Conservation (phyloP, 768 basidiomycete species). For the Infundibulicybe gibba region DNA sequence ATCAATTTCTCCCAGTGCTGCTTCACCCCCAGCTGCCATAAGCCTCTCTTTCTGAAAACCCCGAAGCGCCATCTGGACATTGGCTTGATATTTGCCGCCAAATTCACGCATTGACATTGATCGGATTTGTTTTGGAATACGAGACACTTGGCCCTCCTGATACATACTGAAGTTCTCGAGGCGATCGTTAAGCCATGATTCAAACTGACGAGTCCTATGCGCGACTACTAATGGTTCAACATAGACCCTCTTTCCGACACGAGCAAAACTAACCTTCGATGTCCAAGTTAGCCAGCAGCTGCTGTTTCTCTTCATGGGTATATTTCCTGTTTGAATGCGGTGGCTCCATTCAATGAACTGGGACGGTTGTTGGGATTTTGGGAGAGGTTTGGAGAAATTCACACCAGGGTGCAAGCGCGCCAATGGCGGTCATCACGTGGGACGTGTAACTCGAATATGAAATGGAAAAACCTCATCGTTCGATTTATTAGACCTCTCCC, state of each 20-base stretch:
- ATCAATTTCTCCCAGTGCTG: conserved; percentile 55
- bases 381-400: background rate
- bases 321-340: conserved; percentile 29
- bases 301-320: conserved; percentile 68
- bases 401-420: conserved; percentile 12
- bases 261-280: conserved; percentile 57
- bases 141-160: conserved; percentile 69
- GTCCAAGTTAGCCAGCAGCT: conserved; percentile 73
- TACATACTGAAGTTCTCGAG: conserved; percentile 74
- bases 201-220: conserved; percentile 70
- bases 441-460: conserved; percentile 20
- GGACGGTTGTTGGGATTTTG: conserved; percentile 4
- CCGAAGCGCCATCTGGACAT: conserved; percentile 66
- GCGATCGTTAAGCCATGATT: conserved; percentile 69
- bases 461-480: too few relatives aligned
- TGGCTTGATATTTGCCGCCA: conserved; percentile 73
- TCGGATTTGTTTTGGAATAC: conserved; percentile 74
- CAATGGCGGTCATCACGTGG: conserved; percentile 32
- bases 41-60: conserved; percentile 66
- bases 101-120: conserved; percentile 74
- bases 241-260: background rate
- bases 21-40: conserved; percentile 44
- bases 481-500: too few relatives aligned
- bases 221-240: conserved; percentile 43
- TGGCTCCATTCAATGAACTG: conserved; percentile 21